Evolutionary conservation across 192 early-diverging fungal genomes (phyloP).

Genomic region (Backusella liffmaniae): DNA sequence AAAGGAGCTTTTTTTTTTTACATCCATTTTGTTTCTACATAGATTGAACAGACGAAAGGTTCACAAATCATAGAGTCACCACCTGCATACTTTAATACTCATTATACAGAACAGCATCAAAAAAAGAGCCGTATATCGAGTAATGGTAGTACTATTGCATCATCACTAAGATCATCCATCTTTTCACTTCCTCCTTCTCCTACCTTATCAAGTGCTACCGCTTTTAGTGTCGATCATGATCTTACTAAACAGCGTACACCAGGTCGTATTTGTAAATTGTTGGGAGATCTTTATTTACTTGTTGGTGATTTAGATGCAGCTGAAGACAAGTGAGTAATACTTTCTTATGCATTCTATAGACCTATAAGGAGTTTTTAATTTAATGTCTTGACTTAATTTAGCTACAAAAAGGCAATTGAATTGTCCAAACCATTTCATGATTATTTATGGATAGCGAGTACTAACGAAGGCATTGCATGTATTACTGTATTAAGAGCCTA

Average conservation of each 20-base stretch:
- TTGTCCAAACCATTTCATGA: slow-evolving; percentile 61
- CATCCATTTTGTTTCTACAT: not conserved
- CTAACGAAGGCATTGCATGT: slow-evolving; percentile 67
- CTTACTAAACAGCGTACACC: slow-evolving; percentile 62
- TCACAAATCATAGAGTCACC: not conserved
- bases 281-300: slow-evolving; percentile 73
- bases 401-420: slow-evolving; percentile 68
- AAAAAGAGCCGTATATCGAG: not conserved
- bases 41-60: not conserved
- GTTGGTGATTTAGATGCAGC: slow-evolving; percentile 69
- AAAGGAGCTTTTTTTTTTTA: not conserved
- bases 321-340: slow-evolving; percentile 43
- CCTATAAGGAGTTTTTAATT: not conserved
- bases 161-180: not conserved
- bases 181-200: slow-evolving; percentile 32
- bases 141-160: not conserved
- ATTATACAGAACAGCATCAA: not conserved
- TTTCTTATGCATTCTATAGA: not conserved
- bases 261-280: slow-evolving; percentile 64
- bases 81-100: not conserved
- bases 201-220: slow-evolving; percentile 31
- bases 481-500: slow-evolving; percentile 57
- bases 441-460: slow-evolving; percentile 73
- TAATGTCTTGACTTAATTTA: slow-evolving; percentile 22
- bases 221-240: slow-evolving; percentile 18